These are phyloP conservation scores for Beauveria brongniartii DNA, from an alignment of 2,329 filamentous ascomycete species.

Conservation along the genomic window DNA sequence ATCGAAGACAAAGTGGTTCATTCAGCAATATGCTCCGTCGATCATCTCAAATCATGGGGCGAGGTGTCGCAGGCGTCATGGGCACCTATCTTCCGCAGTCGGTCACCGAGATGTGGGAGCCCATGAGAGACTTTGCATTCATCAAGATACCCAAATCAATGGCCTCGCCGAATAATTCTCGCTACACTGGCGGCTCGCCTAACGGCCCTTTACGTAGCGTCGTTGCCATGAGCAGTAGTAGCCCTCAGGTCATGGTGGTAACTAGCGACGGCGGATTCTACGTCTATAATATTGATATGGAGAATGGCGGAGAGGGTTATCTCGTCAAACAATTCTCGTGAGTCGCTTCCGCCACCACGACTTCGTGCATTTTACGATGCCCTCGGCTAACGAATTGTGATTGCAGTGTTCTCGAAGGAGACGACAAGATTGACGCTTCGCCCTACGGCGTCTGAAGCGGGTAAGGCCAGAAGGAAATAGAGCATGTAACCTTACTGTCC, in stretches of 20 bases:
- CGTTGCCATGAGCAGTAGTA: constrained; percentile 94
- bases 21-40: constrained; percentile 87
- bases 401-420: constrained; percentile 43
- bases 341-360: constrained; percentile 28
- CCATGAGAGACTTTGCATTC: constrained; percentile 88
- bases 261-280: constrained; percentile 94
- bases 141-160: constrained; percentile 73
- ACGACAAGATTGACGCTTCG: constrained; percentile 46
- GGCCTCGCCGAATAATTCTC: constrained; percentile 14
- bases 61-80: constrained; percentile 78
- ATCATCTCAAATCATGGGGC: constrained; percentile 89
- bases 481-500: neutral
- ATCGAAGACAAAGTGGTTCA: constrained; percentile 58
- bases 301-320: constrained; percentile 86
- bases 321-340: constrained; percentile 90
- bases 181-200: constrained; percentile 23
- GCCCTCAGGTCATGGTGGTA: constrained; percentile 95
- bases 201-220: constrained; percentile 66
- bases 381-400: neutral
- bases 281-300: constrained; percentile 91
- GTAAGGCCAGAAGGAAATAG: neutral
- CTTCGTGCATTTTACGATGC: neutral
- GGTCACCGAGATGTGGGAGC: constrained; percentile 97
- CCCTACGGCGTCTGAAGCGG: constrained; percentile 28
- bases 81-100: constrained; percentile 88